These are phyloP conservation scores for Leucaena leucocephala DNA, from an alignment of 306 rosid species.

Conservation along the genomic window DNA sequence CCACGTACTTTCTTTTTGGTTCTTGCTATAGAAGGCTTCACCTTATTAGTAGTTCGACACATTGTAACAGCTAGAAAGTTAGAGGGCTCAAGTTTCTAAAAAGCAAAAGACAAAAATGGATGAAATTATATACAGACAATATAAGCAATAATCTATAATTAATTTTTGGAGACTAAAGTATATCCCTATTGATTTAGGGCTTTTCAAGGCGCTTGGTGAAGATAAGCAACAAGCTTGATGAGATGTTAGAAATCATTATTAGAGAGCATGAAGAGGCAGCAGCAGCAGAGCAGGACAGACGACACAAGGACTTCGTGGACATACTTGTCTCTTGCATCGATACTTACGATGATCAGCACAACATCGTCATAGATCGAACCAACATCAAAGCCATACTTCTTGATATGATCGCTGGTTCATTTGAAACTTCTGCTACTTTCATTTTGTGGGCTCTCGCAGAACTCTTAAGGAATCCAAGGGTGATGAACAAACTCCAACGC, in stretches of 20 bases:
- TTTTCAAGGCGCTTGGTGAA: constrained; percentile 31
- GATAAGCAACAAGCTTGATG: constrained; percentile 30
- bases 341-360: constrained; percentile 22
- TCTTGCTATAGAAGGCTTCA: no score
- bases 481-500: neutral
- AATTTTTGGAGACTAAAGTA: neutral
- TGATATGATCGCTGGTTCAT: neutral
- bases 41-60: no score
- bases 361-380: constrained; percentile 15
- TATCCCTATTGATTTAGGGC: constrained; percentile 22
- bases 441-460: neutral
- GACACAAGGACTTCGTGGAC: constrained; percentile 34
- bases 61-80: no score
- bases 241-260: constrained; percentile 37
- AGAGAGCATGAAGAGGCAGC: constrained; percentile 33
- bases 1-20: no score
- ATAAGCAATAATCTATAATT: neutral
- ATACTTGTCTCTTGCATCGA: constrained; percentile 36
- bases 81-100: no score
- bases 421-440: neutral
- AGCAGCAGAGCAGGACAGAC: neutral
- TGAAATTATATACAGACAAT: no score
- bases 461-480: neutral
- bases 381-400: neutral
- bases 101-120: no score